phyloP scores from a whole-genome alignment of 2,329 filamentous ascomycete species.

The Pseudocercospora crystallina region DNA sequence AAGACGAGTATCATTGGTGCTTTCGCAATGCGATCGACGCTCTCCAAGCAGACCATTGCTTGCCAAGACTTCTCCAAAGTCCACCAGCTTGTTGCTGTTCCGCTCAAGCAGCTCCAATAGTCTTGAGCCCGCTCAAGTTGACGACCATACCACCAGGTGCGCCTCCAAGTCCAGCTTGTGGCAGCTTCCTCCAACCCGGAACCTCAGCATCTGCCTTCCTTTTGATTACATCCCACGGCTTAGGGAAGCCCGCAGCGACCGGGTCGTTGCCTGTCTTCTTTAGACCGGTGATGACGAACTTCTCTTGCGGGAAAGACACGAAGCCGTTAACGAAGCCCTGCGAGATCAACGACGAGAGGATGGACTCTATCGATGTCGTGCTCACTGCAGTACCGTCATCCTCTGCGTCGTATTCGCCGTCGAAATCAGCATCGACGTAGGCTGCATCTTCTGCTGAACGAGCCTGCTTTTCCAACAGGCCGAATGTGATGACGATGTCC shows the following conservation, averaged over 20 bases:
- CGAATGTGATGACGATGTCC: conserved; percentile 64
- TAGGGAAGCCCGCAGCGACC: conserved; percentile 72
- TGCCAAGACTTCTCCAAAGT: too few relatives aligned
- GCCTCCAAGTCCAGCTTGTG: conserved; percentile 30
- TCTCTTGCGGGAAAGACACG: conserved; percentile 71
- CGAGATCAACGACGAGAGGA: conserved; percentile 72
- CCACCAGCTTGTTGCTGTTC: too few relatives aligned
- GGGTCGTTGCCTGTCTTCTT: conserved; percentile 56
- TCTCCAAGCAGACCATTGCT: too few relatives aligned
- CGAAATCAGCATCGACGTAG: conserved; percentile 50
- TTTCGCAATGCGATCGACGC: too few relatives aligned
- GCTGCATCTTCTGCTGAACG: conserved; percentile 34
- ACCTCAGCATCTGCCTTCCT: conserved; percentile 62
- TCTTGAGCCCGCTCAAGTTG: conserved; percentile 56
- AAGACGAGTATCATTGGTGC: too few relatives aligned
- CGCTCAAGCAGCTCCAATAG: conserved; percentile 35
- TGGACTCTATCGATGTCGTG: conserved; percentile 63
- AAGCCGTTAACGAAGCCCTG: conserved; percentile 83
- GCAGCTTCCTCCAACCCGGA: conserved; percentile 69
- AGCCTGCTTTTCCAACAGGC: conserved; percentile 61
- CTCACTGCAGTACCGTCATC: conserved; percentile 38
- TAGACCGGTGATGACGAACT: conserved; percentile 80
- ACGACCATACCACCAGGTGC: conserved; percentile 54
- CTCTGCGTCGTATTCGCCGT: conserved; percentile 30
- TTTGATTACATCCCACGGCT: conserved; percentile 67